These are phyloP conservation scores for Drechmeria coniospora DNA, from an alignment of 2,329 filamentous ascomycete genomes.

Conservation along the genomic window DNA sequence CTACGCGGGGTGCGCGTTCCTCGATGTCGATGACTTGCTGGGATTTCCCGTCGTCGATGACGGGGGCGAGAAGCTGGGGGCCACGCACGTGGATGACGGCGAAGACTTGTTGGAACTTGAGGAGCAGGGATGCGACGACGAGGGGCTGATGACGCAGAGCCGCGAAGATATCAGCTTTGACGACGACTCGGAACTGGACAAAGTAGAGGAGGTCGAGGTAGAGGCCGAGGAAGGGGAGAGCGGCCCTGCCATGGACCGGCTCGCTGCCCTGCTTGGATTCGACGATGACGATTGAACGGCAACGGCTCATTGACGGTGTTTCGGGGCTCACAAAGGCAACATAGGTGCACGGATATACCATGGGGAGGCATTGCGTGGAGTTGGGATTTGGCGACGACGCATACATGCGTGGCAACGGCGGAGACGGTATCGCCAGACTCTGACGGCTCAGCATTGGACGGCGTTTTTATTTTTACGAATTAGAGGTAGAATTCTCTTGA, in stretches of 20 bases:
- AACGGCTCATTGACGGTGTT: not conserved
- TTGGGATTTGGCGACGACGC: no score
- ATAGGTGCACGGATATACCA: no score
- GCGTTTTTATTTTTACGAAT: no score
- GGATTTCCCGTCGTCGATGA: no score
- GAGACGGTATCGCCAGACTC: no score
- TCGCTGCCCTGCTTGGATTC: slow-evolving; percentile 2
- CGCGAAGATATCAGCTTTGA: not conserved
- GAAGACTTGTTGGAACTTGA: not conserved
- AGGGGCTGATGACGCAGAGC: not conserved
- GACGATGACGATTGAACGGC: not conserved
- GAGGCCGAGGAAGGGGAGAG: not conserved
- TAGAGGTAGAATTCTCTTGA: no score
- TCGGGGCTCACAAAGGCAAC: not conserved
- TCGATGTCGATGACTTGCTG: no score
- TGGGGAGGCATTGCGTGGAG: not conserved
- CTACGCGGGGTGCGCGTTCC: no score
- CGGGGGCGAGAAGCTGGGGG: no score
- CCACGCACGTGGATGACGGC: not conserved
- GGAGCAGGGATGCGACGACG: not conserved
- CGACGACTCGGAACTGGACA: not conserved
- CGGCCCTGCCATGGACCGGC: slow-evolving; percentile 1
- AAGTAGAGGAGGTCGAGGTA: not conserved
- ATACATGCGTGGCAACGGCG: no score
- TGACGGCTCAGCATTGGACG: no score